Base-by-base conservation (phyloP, 2,329 filamentous ascomycete species). In the Scopulariopsis brevicaulis region DNA sequence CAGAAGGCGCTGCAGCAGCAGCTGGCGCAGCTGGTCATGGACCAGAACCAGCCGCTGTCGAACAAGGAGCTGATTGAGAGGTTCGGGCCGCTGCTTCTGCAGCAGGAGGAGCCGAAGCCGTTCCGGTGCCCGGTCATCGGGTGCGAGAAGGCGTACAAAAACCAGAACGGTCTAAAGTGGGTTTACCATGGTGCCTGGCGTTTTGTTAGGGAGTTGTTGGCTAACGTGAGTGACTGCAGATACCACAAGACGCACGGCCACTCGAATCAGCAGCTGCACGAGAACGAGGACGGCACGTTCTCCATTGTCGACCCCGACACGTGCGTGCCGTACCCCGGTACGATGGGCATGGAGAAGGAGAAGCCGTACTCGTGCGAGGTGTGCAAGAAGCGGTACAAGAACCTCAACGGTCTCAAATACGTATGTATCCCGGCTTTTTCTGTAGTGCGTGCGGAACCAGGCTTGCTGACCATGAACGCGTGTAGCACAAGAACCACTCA, bases 111-210 rank as follows among this genome's bases (percentile, higher is more conserved):
- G 69, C 90, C 95, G 66, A 99, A 97, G 74, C 94, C 94, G 0
- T 99, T 96, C 79, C 89, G 92, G 70, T 99, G 94, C 67, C 94
- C 94, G 1, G 94, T 99, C 55, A 96, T 99, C 69, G 94, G 94
- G 6, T 99, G 94, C 68, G 94, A 97, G 72, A 99, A 99, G 78
- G 93, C 94, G 0, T 99, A 99, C 77, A 99, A 99, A 80, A 99
- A 99, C 71, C 94, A 97, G 70, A 99, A 99, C 65, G 94, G 94
- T 55, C 79, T 99, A 59, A 99, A 97, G 82, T 99, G 90, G 65
- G 77, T 74, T 61, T 58, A n/a, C 55, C 61, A 40, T 53, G n/a
- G n/a, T 22, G n/a, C 20, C 8, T 20, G 43, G 22, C 15, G 10
- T 48, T 4, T 48, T 4, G 11, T 10, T 20, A 22, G 22, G 8